These are phyloP conservation scores for Apiotrichum mycotoxinovorans DNA, from an alignment of 1,284 basidiomycete genomes.

Conservation along the genomic window DNA sequence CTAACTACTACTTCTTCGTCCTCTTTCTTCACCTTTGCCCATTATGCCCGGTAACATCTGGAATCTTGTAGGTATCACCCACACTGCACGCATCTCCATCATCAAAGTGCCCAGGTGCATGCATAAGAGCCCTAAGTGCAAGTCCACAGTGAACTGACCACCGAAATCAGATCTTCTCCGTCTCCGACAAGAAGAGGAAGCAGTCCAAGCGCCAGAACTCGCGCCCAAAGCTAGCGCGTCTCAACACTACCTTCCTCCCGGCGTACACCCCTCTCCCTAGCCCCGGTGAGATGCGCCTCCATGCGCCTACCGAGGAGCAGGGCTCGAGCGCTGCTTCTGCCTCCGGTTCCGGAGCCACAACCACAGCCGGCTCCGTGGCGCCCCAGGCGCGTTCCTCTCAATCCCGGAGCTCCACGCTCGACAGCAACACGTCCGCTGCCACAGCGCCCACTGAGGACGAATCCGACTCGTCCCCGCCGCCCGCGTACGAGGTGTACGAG, in stretches of 20 bases:
- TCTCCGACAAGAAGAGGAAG: not conserved
- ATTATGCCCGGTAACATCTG: not conserved
- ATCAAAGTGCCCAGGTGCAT: too few relatives aligned
- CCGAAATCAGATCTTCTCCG: not conserved
- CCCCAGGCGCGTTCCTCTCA: not conserved
- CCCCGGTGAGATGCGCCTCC: not conserved
- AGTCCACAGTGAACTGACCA: not conserved
- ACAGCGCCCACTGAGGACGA: not conserved
- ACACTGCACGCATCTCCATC: too few relatives aligned
- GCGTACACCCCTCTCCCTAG: not conserved
- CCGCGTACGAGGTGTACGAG: not conserved
- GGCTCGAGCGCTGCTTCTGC: too few relatives aligned
- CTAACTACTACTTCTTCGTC: not conserved
- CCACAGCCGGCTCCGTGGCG: too few relatives aligned
- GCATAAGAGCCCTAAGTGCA: too few relatives aligned
- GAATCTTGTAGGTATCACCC: not conserved
- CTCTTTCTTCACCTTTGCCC: not conserved
- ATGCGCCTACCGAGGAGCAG: not conserved
- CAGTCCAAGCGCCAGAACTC: not conserved
- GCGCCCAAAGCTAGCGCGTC: not conserved
- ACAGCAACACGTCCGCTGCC: not conserved
- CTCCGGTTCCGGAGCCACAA: too few relatives aligned
- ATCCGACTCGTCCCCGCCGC: not conserved
- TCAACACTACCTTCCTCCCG: not conserved
- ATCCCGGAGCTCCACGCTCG: not conserved